A percentile compares a stretch with the other conserved stretches of the same genome.
Evolutionary conservation across 345 rosid genomes (phyloP).

Genomic region (Anacardium occidentale): DNA sequence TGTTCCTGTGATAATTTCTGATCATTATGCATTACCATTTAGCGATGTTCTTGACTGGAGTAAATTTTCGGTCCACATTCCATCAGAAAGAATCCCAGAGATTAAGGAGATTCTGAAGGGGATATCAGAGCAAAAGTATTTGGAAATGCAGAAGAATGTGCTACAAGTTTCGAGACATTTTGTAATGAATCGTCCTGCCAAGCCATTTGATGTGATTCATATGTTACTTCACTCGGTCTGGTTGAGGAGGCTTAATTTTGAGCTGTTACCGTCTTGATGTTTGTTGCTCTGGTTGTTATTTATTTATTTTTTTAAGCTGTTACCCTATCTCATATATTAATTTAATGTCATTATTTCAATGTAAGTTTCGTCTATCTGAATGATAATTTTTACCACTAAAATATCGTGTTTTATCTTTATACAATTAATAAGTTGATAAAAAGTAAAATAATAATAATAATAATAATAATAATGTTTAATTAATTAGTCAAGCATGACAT

Average conservation of each 20-base stretch:
- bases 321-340: too few species aligned
- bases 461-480: too few species aligned
- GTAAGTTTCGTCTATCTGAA: too few species aligned
- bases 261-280: slow-evolving; percentile 9
- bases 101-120: slow-evolving; percentile 47
- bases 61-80: slow-evolving; percentile 41
- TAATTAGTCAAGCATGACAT: too few species aligned
- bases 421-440: too few species aligned
- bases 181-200: slow-evolving; percentile 45
- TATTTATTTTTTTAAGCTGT: too few species aligned
- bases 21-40: slow-evolving; percentile 46
- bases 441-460: too few species aligned
- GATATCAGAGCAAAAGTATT: slow-evolving; percentile 37
- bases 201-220: slow-evolving; percentile 49
- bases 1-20: slow-evolving; percentile 46
- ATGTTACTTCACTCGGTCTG: slow-evolving; percentile 66
- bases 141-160: slow-evolving; percentile 41
- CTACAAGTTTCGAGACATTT: slow-evolving; percentile 46
- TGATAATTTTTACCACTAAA: too few species aligned
- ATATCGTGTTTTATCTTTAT: too few species aligned
- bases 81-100: slow-evolving; percentile 33
- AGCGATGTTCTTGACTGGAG: slow-evolving; percentile 56
- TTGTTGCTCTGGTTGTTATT: too few species aligned
- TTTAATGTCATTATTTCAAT: too few species aligned
- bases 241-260: slow-evolving; percentile 58